Conservation (phyloP, 768 basidiomycete species). For the Pisolithus marmoratus region DNA sequence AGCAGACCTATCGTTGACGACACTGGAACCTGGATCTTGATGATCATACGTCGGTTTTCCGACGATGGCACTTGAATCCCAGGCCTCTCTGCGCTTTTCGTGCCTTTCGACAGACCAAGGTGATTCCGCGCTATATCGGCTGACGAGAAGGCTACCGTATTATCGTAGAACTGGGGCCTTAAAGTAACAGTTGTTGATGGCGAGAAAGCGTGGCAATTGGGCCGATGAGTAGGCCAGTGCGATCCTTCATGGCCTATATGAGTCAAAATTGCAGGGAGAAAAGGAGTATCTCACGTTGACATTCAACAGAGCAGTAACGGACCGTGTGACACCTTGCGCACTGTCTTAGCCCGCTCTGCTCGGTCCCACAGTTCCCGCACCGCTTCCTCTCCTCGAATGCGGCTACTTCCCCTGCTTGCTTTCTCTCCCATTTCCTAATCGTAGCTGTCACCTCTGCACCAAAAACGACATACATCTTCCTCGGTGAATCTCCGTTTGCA, state of each 20-base stretch:
- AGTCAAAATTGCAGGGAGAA: neutral
- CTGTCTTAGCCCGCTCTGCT: conserved; percentile 30
- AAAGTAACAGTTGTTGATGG: conserved; percentile 39
- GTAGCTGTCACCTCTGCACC: conserved; percentile 42
- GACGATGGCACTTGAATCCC: conserved; percentile 15
- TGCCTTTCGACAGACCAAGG: conserved; percentile 23
- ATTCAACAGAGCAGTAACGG: conserved; percentile 49
- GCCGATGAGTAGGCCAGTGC: conserved; percentile 47
- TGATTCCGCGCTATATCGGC: conserved; percentile 26
- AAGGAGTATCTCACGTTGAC: conserved; percentile 41
- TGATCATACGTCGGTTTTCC: conserved; percentile 37
- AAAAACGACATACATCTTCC: conserved; percentile 23
- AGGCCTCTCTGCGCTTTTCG: conserved; percentile 13
- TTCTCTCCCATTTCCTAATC: conserved; percentile 42
- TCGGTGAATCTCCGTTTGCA: conserved; percentile 34
- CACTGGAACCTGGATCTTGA: conserved; percentile 51
- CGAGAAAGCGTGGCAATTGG: conserved; percentile 41
- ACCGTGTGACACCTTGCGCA: conserved; percentile 41
- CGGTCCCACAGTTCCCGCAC: conserved; percentile 36
- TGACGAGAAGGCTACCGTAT: conserved; percentile 15
- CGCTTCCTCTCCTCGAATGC: conserved; percentile 36
- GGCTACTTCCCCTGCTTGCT: conserved; percentile 35
- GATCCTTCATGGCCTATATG: conserved; percentile 25
- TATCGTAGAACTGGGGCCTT: conserved; percentile 35
- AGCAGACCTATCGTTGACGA: conserved; percentile 20